A percentile compares a stretch with the other conserved stretches of the same genome.
Conservation (phyloP, 345 rosid genomes). For the Carallia pectinifolia region DNA sequence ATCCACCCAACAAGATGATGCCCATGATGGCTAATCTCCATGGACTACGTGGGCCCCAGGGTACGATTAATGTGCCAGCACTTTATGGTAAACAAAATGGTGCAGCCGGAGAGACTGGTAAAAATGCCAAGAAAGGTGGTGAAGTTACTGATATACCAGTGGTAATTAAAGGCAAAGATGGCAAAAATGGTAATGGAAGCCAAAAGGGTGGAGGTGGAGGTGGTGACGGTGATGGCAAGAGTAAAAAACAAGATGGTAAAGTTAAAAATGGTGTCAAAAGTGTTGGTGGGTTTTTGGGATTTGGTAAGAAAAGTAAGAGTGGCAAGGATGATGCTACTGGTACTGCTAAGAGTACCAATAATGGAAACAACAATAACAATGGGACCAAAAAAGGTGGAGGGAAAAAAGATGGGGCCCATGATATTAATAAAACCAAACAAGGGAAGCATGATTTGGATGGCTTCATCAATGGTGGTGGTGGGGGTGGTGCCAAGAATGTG, state of each 20-base stretch:
- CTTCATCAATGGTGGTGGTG: constrained; percentile 28
- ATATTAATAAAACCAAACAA: constrained; percentile 34
- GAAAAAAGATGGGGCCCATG: constrained; percentile 43
- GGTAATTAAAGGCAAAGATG: neutral
- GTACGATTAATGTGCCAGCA: constrained; percentile 45
- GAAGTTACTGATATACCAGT: constrained; percentile 13
- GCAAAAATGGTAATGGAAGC: neutral
- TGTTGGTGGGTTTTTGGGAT: constrained; percentile 39
- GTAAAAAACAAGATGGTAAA: constrained; percentile 22
- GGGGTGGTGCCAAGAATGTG: constrained; percentile 24
- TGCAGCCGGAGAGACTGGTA: neutral
- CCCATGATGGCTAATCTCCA: constrained; percentile 26
- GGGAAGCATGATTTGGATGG: constrained; percentile 50
- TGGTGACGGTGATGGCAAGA: constrained; percentile 11
- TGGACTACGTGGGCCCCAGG: constrained; percentile 18
- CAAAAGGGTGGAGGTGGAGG: constrained; percentile 38
- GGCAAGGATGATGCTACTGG: constrained; percentile 18
- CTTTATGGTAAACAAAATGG: constrained; percentile 1
- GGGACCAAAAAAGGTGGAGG: constrained; percentile 60
- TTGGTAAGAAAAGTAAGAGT: constrained; percentile 49
- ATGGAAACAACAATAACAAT: constrained; percentile 39
- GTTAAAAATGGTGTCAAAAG: constrained; percentile 41
- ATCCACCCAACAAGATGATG: constrained; percentile 41
- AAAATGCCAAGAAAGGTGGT: constrained; percentile 23
- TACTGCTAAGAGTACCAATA: constrained; percentile 18